Evolutionary conservation across 2,329 filamentous ascomycete genomes (phyloP).

Genomic region (Metarhizium humberi): DNA sequence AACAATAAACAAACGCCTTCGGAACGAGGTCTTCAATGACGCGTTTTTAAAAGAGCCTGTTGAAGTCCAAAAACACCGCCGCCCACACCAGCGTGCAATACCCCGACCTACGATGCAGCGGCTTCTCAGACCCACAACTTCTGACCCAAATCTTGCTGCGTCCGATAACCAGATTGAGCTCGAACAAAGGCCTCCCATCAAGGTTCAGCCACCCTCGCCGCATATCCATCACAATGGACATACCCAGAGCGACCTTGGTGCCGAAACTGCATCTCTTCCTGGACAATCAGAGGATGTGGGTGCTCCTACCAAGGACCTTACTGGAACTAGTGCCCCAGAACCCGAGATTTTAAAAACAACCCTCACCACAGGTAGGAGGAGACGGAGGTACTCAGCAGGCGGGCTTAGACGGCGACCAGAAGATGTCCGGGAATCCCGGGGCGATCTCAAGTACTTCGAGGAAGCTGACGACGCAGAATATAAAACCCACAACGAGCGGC

Average conservation of each 20-base stretch:
- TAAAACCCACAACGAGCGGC: conserved; percentile 26
- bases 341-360: conserved; percentile 42
- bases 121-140: conserved; percentile 33
- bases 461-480: conserved; percentile 80
- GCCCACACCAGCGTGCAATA: conserved; percentile 58
- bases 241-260: conserved; percentile 21
- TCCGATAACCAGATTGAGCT: conserved; percentile 1
- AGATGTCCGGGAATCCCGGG: conserved; percentile 60
- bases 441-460: conserved; percentile 84
- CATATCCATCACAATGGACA: conserved; percentile 1
- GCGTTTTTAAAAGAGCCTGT: conserved; percentile 81
- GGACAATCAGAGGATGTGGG: conserved; percentile 25
- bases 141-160: conserved; percentile 29
- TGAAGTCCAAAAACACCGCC: conserved; percentile 67
- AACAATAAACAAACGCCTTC: conserved; percentile 76
- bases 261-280: conserved; percentile 15
- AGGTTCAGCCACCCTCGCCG: neutral
- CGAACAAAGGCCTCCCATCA: neutral
- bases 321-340: conserved; percentile 56
- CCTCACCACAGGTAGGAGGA: conserved; percentile 34
- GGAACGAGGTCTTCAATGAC: conserved; percentile 87
- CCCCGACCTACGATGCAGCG: conserved; percentile 41
- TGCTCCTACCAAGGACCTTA: conserved; percentile 41
- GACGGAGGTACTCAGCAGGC: conserved; percentile 78
- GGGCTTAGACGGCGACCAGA: conserved; percentile 66